Evolutionary conservation across 2,329 filamentous ascomycete genomes (phyloP).

Genomic region (Aspergillus sp.): DNA sequence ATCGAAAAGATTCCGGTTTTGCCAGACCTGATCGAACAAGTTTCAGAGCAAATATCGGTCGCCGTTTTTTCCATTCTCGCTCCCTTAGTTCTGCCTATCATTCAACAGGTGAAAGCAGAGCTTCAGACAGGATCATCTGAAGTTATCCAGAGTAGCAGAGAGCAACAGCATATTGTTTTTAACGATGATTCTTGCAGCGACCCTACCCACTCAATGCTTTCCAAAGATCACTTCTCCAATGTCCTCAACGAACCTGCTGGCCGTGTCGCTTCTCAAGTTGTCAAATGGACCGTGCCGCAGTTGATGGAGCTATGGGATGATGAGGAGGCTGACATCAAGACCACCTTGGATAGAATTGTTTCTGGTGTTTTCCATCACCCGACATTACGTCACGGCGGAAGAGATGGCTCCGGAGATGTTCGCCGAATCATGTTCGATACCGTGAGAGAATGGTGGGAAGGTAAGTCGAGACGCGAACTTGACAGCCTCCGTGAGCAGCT

Average conservation of each 20-base stretch:
- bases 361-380: slow-evolving; percentile 85
- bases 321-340: slow-evolving; percentile 66
- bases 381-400: slow-evolving; percentile 68
- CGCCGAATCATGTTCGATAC: slow-evolving; percentile 75
- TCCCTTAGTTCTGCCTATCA: slow-evolving; percentile 81
- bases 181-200: slow-evolving; percentile 72
- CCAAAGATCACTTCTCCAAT: slow-evolving; percentile 93
- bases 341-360: slow-evolving; percentile 74
- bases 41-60: slow-evolving; percentile 82
- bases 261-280: slow-evolving; percentile 72
- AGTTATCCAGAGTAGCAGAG: slow-evolving; percentile 80
- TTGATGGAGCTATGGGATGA: slow-evolving; percentile 87
- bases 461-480: slow-evolving; percentile 62
- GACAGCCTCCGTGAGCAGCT: slow-evolving; percentile 72
- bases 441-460: slow-evolving; percentile 79
- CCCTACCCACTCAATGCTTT: slow-evolving; percentile 92
- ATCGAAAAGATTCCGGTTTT: slow-evolving; percentile 84
- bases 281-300: slow-evolving; percentile 86
- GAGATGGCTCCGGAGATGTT: slow-evolving; percentile 70
- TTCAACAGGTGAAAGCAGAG: slow-evolving; percentile 82
- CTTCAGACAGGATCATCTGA: slow-evolving; percentile 81
- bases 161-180: slow-evolving; percentile 86
- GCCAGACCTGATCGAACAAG: slow-evolving; percentile 79
- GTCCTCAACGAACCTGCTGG: slow-evolving; percentile 87
- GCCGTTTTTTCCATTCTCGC: slow-evolving; percentile 92